Base-by-base conservation (phyloP, 352 stramenopile species). In the Pythium biforme region DNA sequence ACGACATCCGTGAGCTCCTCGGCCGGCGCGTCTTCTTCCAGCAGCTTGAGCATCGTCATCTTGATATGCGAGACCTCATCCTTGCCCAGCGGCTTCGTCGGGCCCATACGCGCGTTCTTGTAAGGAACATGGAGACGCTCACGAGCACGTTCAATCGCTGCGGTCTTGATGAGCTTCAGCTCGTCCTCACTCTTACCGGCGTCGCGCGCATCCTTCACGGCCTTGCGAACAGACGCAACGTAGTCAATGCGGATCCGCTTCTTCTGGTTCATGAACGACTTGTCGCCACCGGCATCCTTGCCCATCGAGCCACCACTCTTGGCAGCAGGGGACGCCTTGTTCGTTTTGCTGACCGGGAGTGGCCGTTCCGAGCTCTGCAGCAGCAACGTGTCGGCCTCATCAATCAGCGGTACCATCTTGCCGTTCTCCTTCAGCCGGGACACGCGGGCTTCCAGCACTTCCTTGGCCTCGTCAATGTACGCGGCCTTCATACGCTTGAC, bases 401-500 rank as follows among this genome's bases (percentile, higher is more conserved):
- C 86, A n/a, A 95, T 81, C 51, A 95, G 76, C 55, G 88, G 73
- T 23, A 79, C 74, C 0, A 81, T 76, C 54, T 85, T 86, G 27
- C 81, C 76, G 52, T 84, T 95, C 46, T 95, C 86, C 29, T 84
- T 83, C 70, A 93, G 72, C 19, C 83, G 80, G 19, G 86, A 90
- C 26, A 95, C 86, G 20, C 86, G 79, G 11, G 82, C 86, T 61
- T 95, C 86, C 0, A 95, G 78, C 27, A 95, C 86, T 65, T 95
- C 86, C 62, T 95, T 95, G 2, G 86, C 83, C 69, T 95, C 86
- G 49, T 95, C 86, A 62, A 95, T 95, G 57, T 92, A 95, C 45
- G 81, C 84, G 6, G 86, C 82, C 66, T 93, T 93, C 81, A 95
- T 92, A 56, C 86, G 84, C 69, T 95, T 95, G 27, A 95, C 77